Percentiles rank a stretch among this genome's conserved stretches.
Evolutionary conservation across 2,329 filamentous ascomycete species (phyloP).

Genomic region (Neopestalotiopsis clavispora): DNA sequence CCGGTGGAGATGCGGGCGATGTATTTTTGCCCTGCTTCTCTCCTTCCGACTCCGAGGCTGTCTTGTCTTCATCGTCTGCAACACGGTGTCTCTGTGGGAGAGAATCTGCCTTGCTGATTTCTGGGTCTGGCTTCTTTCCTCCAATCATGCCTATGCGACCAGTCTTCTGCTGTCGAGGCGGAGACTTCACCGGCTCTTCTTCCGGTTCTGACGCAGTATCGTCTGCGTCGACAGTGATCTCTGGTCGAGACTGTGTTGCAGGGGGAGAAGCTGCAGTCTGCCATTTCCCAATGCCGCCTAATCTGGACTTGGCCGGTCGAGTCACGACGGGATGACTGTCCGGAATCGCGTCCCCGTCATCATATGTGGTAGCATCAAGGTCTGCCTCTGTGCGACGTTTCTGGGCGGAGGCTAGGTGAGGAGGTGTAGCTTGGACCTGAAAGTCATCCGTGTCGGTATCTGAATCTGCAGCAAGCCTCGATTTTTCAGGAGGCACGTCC

Average conservation of each 20-base stretch:
- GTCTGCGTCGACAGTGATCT: conserved; percentile 26
- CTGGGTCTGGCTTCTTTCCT: conserved; percentile 24
- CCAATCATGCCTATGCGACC: conserved; percentile 32
- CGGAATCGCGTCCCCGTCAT: conserved; percentile 26
- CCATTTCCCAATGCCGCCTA: conserved; percentile 28
- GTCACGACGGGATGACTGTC: conserved; percentile 23
- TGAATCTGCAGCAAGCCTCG: conserved; percentile 25
- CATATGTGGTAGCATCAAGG: conserved; percentile 25
- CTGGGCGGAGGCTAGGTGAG: conserved; percentile 38
- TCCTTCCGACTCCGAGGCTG: conserved; percentile 22
- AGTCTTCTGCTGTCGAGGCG: conserved; percentile 12
- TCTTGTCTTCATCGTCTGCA: conserved; percentile 9
- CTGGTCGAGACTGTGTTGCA: conserved; percentile 25
- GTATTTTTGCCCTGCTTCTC: conserved; percentile 8
- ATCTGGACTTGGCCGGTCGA: conserved; percentile 20
- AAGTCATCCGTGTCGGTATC: conserved; percentile 51
- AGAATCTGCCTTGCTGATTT: neutral
- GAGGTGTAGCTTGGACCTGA: conserved; percentile 55
- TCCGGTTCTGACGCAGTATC: conserved; percentile 37
- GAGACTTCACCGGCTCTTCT: conserved; percentile 25
- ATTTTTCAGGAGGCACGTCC: conserved; percentile 15
- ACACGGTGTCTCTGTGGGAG: neutral
- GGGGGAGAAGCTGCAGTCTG: conserved; percentile 20
- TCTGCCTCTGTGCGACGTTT: conserved; percentile 24
- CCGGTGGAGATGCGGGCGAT: conserved; percentile 1